Conservation (phyloP, 2,329 filamentous ascomycete genomes). For the Aureobasidium lini region DNA sequence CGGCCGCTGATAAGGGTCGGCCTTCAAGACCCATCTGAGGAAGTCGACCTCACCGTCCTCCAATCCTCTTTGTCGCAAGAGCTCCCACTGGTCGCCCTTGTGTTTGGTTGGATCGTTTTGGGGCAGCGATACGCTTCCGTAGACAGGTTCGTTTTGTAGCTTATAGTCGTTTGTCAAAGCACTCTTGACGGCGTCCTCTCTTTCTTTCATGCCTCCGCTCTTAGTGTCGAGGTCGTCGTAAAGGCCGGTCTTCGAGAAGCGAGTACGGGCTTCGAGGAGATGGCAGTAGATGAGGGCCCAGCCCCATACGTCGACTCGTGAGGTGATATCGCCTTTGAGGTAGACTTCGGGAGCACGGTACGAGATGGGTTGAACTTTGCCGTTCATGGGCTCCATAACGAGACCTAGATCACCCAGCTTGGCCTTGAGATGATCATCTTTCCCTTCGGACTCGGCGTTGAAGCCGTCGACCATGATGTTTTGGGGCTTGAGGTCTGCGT, state of each 20-base stretch:
- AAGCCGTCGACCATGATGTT: slow-evolving; percentile 26
- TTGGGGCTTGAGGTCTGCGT: slow-evolving; percentile 25
- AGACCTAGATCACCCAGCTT: slow-evolving; percentile 25
- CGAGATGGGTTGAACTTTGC: slow-evolving; percentile 23
- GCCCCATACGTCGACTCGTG: slow-evolving; percentile 24
- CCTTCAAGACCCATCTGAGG: slow-evolving; percentile 20
- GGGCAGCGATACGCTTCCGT: slow-evolving; percentile 19
- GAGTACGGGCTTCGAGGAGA: slow-evolving; percentile 22
- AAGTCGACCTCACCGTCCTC: slow-evolving; percentile 21
- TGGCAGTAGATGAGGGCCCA: slow-evolving; percentile 24
- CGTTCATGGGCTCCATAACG: slow-evolving; percentile 21
- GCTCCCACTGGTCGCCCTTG: slow-evolving; percentile 20
- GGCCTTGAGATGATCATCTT: slow-evolving; percentile 18
- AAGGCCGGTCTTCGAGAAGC: slow-evolving; percentile 21
- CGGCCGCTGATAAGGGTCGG: slow-evolving; percentile 22
- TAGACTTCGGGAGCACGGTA: slow-evolving; percentile 26
- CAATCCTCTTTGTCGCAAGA: slow-evolving; percentile 18
- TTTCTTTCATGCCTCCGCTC: slow-evolving; percentile 16
- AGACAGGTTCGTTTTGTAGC: slow-evolving; percentile 19
- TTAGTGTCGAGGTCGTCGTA: slow-evolving; percentile 21
- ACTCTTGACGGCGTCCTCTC: slow-evolving; percentile 18
- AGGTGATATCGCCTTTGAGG: slow-evolving; percentile 23
- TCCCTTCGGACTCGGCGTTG: slow-evolving; percentile 14
- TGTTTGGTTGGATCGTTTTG: slow-evolving; percentile 13
- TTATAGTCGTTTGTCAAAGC: slow-evolving; percentile 24